These are phyloP conservation scores for Amanita exitialis DNA, from an alignment of 768 basidiomycete genomes.

Conservation along the genomic window DNA sequence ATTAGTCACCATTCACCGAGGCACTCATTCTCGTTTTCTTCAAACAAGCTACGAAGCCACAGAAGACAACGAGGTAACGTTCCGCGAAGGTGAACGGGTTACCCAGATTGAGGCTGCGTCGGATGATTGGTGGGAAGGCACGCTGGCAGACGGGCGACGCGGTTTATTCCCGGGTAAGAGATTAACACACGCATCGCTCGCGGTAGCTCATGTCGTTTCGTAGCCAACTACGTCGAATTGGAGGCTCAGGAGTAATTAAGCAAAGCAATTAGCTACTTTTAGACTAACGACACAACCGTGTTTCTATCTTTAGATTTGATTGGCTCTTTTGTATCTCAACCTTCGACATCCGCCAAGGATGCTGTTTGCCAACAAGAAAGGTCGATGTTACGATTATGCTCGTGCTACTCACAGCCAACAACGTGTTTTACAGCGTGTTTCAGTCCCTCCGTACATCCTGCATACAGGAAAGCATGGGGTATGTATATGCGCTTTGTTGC, in stretches of 20 bases:
- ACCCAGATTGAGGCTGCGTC: conserved; percentile 68
- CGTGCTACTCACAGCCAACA: background rate
- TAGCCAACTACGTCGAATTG: conserved; percentile 24
- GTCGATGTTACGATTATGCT: background rate
- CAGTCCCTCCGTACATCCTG: conserved; percentile 22
- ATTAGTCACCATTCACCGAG: background rate
- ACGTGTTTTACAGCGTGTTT: conserved; percentile 24
- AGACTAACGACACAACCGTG: no score
- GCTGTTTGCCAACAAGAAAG: conserved; percentile 3
- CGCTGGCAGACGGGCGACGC: conserved; percentile 37
- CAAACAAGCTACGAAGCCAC: conserved; percentile 68
- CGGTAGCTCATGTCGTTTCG: background rate
- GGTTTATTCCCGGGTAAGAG: conserved; percentile 71
- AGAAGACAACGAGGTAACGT: conserved; percentile 86
- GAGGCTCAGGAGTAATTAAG: conserved; percentile 22
- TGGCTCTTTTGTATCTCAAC: background rate
- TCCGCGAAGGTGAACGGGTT: conserved; percentile 77
- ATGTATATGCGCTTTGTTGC: conserved; percentile 1
- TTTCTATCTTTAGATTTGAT: conserved; percentile 4
- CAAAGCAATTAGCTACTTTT: background rate
- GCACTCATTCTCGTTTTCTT: background rate
- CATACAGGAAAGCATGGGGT: conserved; percentile 25
- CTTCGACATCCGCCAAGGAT: background rate
- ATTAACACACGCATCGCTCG: no score
- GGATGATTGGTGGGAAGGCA: conserved; percentile 89